Percentiles rank a stretch among this genome's conserved stretches.
phyloP scores from a whole-genome alignment of 2,329 filamentous ascomycete species.

The Diaporthe citri region DNA sequence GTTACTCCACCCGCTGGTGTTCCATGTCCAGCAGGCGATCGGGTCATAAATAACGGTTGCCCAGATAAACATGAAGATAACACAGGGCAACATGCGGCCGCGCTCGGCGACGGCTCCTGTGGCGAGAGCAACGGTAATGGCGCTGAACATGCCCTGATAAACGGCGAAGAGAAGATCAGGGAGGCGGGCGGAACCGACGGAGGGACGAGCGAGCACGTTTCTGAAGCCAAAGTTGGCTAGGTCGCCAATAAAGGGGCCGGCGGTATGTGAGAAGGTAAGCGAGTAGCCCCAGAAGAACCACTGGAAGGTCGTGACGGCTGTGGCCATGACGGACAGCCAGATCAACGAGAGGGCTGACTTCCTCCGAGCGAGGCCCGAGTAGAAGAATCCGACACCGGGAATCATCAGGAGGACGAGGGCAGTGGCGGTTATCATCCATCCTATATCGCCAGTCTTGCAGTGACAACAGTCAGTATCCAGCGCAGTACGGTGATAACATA shows the following conservation, averaged over 20 bases:
- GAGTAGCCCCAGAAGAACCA: constrained; percentile 97
- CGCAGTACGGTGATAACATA: neutral
- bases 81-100: constrained; percentile 87
- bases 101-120: constrained; percentile 89
- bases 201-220: constrained; percentile 80
- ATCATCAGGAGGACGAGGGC: constrained; percentile 93
- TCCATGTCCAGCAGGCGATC: constrained; percentile 97
- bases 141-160: constrained; percentile 90
- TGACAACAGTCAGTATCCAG: constrained; percentile 47
- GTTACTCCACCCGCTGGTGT: constrained; percentile 83
- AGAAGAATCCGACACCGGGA: constrained; percentile 93
- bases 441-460: constrained; percentile 80
- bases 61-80: constrained; percentile 96
- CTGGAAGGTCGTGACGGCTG: constrained; percentile 86
- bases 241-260: constrained; percentile 81
- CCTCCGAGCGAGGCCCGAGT: constrained; percentile 87
- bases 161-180: constrained; percentile 88
- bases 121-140: constrained; percentile 87
- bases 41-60: constrained; percentile 90
- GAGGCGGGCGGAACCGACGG: constrained; percentile 78
- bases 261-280: constrained; percentile 82
- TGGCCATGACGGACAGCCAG: constrained; percentile 90
- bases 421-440: constrained; percentile 85
- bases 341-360: constrained; percentile 92
- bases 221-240: constrained; percentile 84